Percentiles rank a stretch among this genome's conserved stretches.
phyloP scores from a whole-genome alignment of 345 rosid species.

The Turnera subulata region DNA sequence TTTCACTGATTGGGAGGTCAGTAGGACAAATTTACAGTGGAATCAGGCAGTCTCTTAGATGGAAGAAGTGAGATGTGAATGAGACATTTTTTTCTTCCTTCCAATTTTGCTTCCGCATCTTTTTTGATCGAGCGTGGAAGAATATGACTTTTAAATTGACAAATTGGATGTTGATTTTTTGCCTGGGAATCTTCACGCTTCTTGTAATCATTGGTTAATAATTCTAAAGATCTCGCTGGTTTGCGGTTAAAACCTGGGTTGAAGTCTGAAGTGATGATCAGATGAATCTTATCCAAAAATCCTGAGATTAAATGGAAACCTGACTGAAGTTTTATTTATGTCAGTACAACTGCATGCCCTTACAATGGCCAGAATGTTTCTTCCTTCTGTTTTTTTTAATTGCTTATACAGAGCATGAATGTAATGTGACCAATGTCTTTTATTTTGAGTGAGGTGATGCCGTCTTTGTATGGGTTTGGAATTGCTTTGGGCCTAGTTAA shows the following conservation, averaged over 20 bases:
- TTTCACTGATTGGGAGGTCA: constrained; percentile 83
- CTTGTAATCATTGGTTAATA: constrained; percentile 6
- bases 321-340: too few species aligned
- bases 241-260: constrained; percentile 1
- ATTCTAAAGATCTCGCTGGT: constrained; percentile 3
- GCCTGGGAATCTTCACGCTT: not conserved
- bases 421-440: too few species aligned
- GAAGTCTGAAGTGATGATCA: not conserved
- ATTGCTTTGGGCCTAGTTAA: too few species aligned
- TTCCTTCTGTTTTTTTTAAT: too few species aligned
- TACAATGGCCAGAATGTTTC: too few species aligned
- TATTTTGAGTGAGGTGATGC: too few species aligned
- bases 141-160: constrained; percentile 1
- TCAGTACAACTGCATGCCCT: too few species aligned
- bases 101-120: constrained; percentile 10
- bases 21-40: constrained; percentile 85
- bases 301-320: too few species aligned
- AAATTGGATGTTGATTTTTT: constrained; percentile 9
- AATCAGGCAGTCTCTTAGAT: constrained; percentile 80
- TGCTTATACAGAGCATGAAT: too few species aligned
- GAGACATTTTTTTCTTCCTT: constrained; percentile 11
- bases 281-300: not conserved
- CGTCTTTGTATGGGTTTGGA: too few species aligned
- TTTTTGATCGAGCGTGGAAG: constrained; percentile 12
- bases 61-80: constrained; percentile 62